Conservation (phyloP, 805 yeast species). For the Pichia insulana region DNA sequence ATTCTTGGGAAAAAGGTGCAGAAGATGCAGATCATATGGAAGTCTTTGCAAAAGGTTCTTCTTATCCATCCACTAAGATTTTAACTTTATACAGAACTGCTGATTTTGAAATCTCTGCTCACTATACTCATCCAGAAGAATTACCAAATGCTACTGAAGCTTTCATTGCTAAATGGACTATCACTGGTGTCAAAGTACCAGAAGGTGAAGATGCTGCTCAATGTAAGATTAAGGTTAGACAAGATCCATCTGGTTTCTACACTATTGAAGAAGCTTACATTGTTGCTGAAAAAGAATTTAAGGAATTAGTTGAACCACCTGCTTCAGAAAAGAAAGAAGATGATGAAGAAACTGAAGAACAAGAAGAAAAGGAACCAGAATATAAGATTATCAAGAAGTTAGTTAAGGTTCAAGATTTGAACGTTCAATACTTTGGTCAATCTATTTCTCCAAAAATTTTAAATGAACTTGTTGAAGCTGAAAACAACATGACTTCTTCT, state of each 20-base stretch:
- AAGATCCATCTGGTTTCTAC: slow-evolving; percentile 94
- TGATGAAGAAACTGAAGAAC: slow-evolving; percentile 6
- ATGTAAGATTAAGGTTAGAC: slow-evolving; percentile 89
- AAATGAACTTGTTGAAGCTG: slow-evolving; percentile 66
- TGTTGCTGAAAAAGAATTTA: slow-evolving; percentile 80
- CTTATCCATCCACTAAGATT: slow-evolving; percentile 91
- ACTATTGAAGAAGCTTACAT: slow-evolving; percentile 91
- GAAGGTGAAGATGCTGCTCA: slow-evolving; percentile 73
- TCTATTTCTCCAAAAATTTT: slow-evolving; percentile 50
- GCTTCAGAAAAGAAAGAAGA: slow-evolving; percentile 34
- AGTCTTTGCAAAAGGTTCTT: slow-evolving; percentile 92
- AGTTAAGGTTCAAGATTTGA: slow-evolving; percentile 81
- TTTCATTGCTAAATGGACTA: slow-evolving; percentile 72
- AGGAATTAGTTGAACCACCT: slow-evolving; percentile 73
- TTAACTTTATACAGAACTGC: slow-evolving; percentile 88
- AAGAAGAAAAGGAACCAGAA: slow-evolving; percentile 63
- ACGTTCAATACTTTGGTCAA: slow-evolving; percentile 50
- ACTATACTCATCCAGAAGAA: slow-evolving; percentile 65
- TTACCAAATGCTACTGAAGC: slow-evolving; percentile 64
- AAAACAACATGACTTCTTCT: slow-evolving; percentile 73
- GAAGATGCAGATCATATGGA: slow-evolving; percentile 90
- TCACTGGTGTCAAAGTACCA: slow-evolving; percentile 75
- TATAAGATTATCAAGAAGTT: slow-evolving; percentile 86
- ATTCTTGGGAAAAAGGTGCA: slow-evolving; percentile 88
- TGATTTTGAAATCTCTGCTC: slow-evolving; percentile 81